Conservation (phyloP, 2,329 filamentous ascomycete species). For the Curvularia spicifera region DNA sequence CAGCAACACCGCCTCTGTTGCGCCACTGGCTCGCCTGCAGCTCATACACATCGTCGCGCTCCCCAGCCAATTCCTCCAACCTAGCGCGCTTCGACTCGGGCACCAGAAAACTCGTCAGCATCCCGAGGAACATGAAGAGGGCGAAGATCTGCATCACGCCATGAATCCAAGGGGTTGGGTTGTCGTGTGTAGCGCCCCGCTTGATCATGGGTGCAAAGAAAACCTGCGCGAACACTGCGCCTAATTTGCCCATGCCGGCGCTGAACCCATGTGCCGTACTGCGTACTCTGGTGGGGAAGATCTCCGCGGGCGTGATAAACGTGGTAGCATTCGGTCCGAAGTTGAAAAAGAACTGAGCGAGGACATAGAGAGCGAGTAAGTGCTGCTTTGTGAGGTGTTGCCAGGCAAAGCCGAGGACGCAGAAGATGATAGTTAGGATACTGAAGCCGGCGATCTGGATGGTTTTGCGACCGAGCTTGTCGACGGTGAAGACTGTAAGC, state of each 20-base stretch:
- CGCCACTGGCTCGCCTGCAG: conserved; percentile 56
- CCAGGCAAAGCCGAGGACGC: conserved; percentile 58
- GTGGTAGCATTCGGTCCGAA: conserved; percentile 60
- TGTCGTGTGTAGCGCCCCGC: conserved; percentile 59
- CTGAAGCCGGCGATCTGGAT: conserved; percentile 69
- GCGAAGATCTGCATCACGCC: conserved; percentile 80
- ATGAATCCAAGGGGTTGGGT: conserved; percentile 69
- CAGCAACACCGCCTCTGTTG: conserved; percentile 19
- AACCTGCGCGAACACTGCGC: conserved; percentile 58
- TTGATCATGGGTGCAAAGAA: conserved; percentile 59
- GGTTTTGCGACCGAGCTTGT: conserved; percentile 77
- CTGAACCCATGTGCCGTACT: conserved; percentile 58
- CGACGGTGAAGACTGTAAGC: conserved; percentile 76
- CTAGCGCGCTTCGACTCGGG: conserved; percentile 79
- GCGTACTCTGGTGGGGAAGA: conserved; percentile 59
- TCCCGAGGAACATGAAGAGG: conserved; percentile 78
- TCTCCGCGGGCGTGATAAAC: conserved; percentile 60
- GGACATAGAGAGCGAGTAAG: conserved; percentile 55
- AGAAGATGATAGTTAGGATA: conserved; percentile 57
- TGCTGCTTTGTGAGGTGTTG: conserved; percentile 51
- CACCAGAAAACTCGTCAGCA: conserved; percentile 72
- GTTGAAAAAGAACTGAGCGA: conserved; percentile 62
- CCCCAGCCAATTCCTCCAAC: conserved; percentile 72
- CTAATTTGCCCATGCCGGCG: conserved; percentile 57
- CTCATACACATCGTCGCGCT: conserved; percentile 59